These are phyloP conservation scores for Epichloe typhina DNA, from an alignment of 2,329 filamentous ascomycete species.

Conservation along the genomic window DNA sequence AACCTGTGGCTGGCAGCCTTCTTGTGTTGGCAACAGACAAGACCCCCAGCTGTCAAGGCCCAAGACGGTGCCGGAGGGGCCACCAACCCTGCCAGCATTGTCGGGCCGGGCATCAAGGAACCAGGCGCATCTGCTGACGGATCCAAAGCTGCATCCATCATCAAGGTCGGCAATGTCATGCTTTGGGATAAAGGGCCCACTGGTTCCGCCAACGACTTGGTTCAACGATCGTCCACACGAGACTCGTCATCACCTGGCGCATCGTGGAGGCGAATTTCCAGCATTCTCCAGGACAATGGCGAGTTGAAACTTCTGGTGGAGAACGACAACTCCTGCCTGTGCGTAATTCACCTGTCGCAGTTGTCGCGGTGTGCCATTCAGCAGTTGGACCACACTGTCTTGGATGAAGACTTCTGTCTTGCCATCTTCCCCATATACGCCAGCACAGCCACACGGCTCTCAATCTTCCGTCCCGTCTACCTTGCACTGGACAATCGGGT, in stretches of 20 bases:
- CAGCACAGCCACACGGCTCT: slow-evolving; percentile 55
- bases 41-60: slow-evolving; percentile 43
- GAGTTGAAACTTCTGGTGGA: slow-evolving; percentile 86
- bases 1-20: slow-evolving; percentile 72
- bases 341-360: slow-evolving; percentile 76
- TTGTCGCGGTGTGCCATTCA: slow-evolving; percentile 84
- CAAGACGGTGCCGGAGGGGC: slow-evolving; percentile 25
- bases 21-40: slow-evolving; percentile 68
- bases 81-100: slow-evolving; percentile 18
- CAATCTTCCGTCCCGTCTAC: slow-evolving; percentile 77
- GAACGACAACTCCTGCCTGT: slow-evolving; percentile 66
- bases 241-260: slow-evolving; percentile 40
- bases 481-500: slow-evolving; percentile 75
- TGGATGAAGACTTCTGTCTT: slow-evolving; percentile 88
- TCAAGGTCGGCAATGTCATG: slow-evolving; percentile 86
- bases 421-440: slow-evolving; percentile 93
- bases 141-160: slow-evolving; percentile 49
- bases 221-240: slow-evolving; percentile 43
- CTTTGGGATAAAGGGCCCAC: slow-evolving; percentile 73
- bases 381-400: slow-evolving; percentile 74
- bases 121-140: slow-evolving; percentile 22
- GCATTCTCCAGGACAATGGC: slow-evolving; percentile 87
- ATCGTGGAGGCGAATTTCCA: slow-evolving; percentile 79
- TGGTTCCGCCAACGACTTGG: slow-evolving; percentile 39
- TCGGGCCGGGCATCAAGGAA: slow-evolving; percentile 30